Evolutionary conservation across 2,329 filamentous ascomycete genomes (phyloP).

Genomic region (Penicillium hordei): DNA sequence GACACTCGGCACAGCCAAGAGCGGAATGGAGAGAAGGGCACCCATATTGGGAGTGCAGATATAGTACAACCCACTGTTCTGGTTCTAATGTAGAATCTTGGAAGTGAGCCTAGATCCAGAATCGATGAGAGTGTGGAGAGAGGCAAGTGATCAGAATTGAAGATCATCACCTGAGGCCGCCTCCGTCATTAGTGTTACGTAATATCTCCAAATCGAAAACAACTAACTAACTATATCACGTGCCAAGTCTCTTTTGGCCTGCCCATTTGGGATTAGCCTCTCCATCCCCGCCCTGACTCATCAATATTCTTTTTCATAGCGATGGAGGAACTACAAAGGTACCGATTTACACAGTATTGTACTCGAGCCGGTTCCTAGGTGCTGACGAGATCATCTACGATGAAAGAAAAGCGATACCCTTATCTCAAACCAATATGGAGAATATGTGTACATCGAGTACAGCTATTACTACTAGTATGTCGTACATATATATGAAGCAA

Average conservation of each 20-base stretch:
- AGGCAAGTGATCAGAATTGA: constrained; percentile 6
- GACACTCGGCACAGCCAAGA: constrained; percentile 82
- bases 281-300: neutral
- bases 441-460: neutral
- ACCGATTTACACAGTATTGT: neutral
- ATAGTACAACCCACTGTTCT: neutral
- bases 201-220: neutral
- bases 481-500: neutral
- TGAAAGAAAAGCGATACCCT: neutral
- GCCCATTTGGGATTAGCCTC: neutral
- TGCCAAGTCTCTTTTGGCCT: neutral
- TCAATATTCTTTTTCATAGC: neutral
- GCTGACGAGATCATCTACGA: neutral
- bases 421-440: neutral
- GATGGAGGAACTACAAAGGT: neutral
- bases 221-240: neutral
- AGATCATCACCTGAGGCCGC: constrained; percentile 5
- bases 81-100: neutral
- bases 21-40: constrained; percentile 81
- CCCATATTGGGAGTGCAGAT: constrained; percentile 63
- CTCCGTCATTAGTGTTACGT: constrained; percentile 3
- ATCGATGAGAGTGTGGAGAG: constrained; percentile 10
- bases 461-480: neutral
- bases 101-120: neutral
- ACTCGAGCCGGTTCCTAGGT: neutral